phyloP scores from a whole-genome alignment of 495 filamentous ascomycete species.

The Podospora tetraspora region DNA sequence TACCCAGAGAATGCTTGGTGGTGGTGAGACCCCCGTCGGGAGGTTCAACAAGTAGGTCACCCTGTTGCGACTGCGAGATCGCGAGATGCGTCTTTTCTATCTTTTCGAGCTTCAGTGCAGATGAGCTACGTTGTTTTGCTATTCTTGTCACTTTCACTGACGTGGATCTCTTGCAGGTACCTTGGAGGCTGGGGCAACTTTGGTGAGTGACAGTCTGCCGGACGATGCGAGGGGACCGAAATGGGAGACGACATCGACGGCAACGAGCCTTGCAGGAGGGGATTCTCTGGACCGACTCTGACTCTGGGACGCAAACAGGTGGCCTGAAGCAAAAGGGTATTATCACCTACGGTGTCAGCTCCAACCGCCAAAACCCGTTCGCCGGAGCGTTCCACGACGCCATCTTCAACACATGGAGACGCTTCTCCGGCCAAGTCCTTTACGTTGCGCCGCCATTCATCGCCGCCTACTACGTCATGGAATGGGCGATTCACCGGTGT shows the following conservation, averaged over 20 bases:
- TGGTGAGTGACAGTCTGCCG: conserved; percentile 54
- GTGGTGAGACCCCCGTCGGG: conserved; percentile 53
- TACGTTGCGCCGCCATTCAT: conserved; percentile 78
- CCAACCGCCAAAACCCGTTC: conserved; percentile 53
- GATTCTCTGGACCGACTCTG: conserved; percentile 16
- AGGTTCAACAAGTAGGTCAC: conserved; percentile 66
- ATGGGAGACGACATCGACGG: background rate
- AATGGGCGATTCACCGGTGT: conserved; percentile 83
- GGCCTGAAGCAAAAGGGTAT: conserved; percentile 53
- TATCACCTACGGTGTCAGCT: conserved; percentile 45
- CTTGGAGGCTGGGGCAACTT: conserved; percentile 81
- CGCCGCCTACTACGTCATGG: conserved; percentile 67
- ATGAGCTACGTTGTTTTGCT: background rate
- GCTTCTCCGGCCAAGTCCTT: conserved; percentile 62
- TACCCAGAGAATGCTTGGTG: conserved; percentile 49
- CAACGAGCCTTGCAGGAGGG: background rate
- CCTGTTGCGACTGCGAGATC: conserved; percentile 8
- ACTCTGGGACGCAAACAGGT: conserved; percentile 27
- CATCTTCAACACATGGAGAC: conserved; percentile 60
- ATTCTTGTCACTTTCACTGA: conserved; percentile 28
- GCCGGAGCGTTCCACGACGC: conserved; percentile 51
- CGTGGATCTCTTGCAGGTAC: conserved; percentile 54
- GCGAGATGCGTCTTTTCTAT: conserved; percentile 19
- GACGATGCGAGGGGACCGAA: background rate
- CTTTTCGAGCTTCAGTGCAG: conserved; percentile 1